A percentile compares a stretch with the other conserved stretches of the same genome.
Evolutionary conservation across 73 alveolate species (phyloP).

Genomic region (Paramecium bursaria): DNA sequence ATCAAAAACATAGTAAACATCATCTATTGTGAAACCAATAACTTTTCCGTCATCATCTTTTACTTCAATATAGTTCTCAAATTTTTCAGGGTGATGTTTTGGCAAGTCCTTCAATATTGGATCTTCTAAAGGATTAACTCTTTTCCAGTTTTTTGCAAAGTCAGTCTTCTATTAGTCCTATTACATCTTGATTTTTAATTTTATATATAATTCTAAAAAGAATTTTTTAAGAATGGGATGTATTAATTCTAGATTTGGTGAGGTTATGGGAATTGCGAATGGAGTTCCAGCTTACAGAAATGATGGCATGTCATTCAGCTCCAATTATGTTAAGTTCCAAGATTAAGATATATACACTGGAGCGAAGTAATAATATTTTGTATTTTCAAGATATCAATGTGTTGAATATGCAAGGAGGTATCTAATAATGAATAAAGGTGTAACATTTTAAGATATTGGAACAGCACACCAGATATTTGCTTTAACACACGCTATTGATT

Average conservation of each 20-base stretch:
- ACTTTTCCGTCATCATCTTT: slow-evolving; percentile 30
- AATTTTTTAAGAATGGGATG: too few species aligned
- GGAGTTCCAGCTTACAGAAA: slow-evolving; percentile 40
- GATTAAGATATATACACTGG: slow-evolving; percentile 13
- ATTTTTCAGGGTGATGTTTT: slow-evolving; percentile 3
- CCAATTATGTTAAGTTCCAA: not conserved
- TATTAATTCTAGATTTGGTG: too few species aligned
- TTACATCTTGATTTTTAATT: too few species aligned
- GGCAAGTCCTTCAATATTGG: slow-evolving; percentile 35
- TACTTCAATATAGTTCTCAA: slow-evolving; percentile 31
- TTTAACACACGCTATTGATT: not conserved
- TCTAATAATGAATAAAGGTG: slow-evolving; percentile 12
- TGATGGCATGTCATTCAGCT: slow-evolving; percentile 1
- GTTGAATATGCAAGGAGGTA: slow-evolving; percentile 59
- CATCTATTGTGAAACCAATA: not conserved
- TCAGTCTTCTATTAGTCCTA: not conserved
- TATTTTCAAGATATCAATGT: slow-evolving; percentile 28
- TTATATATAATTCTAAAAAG: too few species aligned
- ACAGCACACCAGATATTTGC: slow-evolving; percentile 42
- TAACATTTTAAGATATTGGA: slow-evolving; percentile 7
- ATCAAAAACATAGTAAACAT: slow-evolving; percentile 20
- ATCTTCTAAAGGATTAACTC: slow-evolving; percentile 8
- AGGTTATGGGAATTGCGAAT: slow-evolving; percentile 40
- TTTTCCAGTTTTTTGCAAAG: not conserved
- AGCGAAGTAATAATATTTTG: not conserved